Evolutionary conservation across 2,329 filamentous ascomycete genomes (phyloP), one percentile per base, ranked within the genome.

Genomic region (Cryphonectria naterciae): DNA sequence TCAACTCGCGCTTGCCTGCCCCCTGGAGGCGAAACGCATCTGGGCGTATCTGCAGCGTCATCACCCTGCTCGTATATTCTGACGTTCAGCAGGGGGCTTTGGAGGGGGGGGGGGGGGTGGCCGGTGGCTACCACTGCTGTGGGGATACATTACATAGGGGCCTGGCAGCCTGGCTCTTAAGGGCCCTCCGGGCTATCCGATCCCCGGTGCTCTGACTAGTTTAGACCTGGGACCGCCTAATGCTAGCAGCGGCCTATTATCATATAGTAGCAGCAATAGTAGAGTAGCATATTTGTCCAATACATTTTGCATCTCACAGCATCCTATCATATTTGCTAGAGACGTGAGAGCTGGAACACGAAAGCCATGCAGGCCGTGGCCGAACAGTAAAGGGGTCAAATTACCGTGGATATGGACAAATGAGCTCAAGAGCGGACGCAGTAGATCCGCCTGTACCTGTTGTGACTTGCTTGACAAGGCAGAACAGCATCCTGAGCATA

Each of bases 1-100:
- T 60, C 49, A 22, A 56, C 39, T 52, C 22, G 49, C 52, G 52
- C 46, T 65, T 39, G 65, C 65, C 49, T 56, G 52, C 49, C 46
- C 37, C 19, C 5, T 28, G 65, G 54, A 67, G 65, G 52, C 52
- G 65, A 67, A 67, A 67, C 65, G 43, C 62, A 65, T 11, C 41
- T 65, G n/a, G 39, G 41, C 25, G 41, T 13, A 52, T 49, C 22
- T 15, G 25, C 49, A 46, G 65, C 65, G 64, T 66, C 65, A 67
- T 67, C 49, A 49, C 65, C 32, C n/a, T 28, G 6, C 52, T 49
- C 13, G 5, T 46, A 25, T 32, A 15, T 10, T 15, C 17, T 22
- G 28, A 25, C 28, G n/a, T 41, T 6, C 37, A 63, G 35, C 37
- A 17, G 32, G 35, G 49, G 19, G 46, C 41, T 15, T 10, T 4